Percentiles rank a stretch among this genome's conserved stretches.
Evolutionary conservation across 2,329 filamentous ascomycete species (phyloP).

Genomic region (Pyrenochaeta sp.): DNA sequence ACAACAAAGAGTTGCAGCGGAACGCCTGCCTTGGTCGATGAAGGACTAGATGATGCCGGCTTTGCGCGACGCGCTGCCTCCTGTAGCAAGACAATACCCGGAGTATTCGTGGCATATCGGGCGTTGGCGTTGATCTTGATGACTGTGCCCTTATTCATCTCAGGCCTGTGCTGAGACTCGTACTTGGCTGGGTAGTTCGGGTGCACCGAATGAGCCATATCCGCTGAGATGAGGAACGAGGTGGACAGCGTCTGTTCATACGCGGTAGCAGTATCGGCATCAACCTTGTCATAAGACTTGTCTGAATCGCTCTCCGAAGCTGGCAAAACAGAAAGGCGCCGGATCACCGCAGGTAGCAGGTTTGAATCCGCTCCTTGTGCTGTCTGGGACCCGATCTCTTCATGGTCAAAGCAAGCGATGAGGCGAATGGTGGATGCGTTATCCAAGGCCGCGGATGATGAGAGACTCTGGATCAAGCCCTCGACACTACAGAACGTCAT

Average conservation of each 20-base stretch:
- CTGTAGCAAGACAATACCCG: slow-evolving; percentile 90
- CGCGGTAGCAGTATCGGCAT: slow-evolving; percentile 72
- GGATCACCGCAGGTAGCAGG: slow-evolving; percentile 84
- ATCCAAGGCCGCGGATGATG: slow-evolving; percentile 70
- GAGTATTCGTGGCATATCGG: slow-evolving; percentile 94
- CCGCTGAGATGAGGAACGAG: slow-evolving; percentile 93
- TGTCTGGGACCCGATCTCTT: slow-evolving; percentile 92
- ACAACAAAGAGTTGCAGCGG: slow-evolving; percentile 96
- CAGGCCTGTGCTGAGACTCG: slow-evolving; percentile 86
- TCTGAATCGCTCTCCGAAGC: slow-evolving; percentile 66
- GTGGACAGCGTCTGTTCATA: slow-evolving; percentile 92
- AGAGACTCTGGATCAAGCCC: slow-evolving; percentile 82
- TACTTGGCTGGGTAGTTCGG: slow-evolving; percentile 95
- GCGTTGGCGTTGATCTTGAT: slow-evolving; percentile 99
- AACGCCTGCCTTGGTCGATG: slow-evolving; percentile 68
- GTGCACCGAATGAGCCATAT: slow-evolving; percentile 97
- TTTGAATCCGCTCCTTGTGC: slow-evolving; percentile 95
- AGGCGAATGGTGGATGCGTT: slow-evolving; percentile 84
- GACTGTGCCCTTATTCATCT: slow-evolving; percentile 95
- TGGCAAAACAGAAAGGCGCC: slow-evolving; percentile 83
- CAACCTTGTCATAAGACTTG: slow-evolving; percentile 70
- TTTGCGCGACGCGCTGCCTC: slow-evolving; percentile 76
- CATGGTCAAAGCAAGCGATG: slow-evolving; percentile 96
- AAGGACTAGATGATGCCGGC: slow-evolving; percentile 53
- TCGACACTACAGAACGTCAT: slow-evolving; percentile 94